A percentile compares a stretch with the other conserved stretches of the same genome.
Evolutionary conservation across 1,284 basidiomycete species (phyloP).

Genomic region (Stereum hirsutum): DNA sequence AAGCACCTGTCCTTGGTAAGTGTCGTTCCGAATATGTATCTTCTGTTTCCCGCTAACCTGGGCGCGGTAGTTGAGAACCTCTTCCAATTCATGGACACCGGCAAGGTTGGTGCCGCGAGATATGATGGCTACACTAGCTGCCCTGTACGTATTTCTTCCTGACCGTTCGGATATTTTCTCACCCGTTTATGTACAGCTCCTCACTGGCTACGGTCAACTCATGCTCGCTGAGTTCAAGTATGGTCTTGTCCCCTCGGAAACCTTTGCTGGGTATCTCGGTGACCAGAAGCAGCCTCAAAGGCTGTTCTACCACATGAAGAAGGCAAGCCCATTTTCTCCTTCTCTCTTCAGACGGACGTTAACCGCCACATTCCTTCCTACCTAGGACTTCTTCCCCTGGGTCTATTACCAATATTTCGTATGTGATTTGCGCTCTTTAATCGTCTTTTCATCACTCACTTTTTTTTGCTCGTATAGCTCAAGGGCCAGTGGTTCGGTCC

Average conservation of each 20-base stretch:
- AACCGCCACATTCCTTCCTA: conserved; percentile 2
- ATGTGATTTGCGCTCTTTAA: not conserved
- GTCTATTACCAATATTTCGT: conserved; percentile 68
- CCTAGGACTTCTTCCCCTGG: conserved; percentile 79
- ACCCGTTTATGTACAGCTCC: conserved; percentile 35
- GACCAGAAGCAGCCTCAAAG: conserved; percentile 53
- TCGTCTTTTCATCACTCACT: not conserved
- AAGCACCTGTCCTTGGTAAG: conserved; percentile 94
- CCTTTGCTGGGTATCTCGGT: conserved; percentile 57
- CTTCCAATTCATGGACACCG: conserved; percentile 64
- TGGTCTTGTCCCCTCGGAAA: conserved; percentile 79
- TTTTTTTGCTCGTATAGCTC: conserved; percentile 30
- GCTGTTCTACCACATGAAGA: conserved; percentile 89
- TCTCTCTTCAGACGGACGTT: not conserved
- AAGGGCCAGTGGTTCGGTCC: conserved; percentile 64
- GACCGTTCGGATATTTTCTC: conserved; percentile 6
- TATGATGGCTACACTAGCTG: conserved; percentile 87
- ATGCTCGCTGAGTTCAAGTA: conserved; percentile 92
- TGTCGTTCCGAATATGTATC: too few species aligned
- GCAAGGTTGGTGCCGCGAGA: conserved; percentile 52
- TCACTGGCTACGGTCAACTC: conserved; percentile 81
- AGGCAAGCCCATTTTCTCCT: conserved; percentile 29
- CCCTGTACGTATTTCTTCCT: conserved; percentile 40
- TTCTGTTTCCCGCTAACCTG: too few species aligned
- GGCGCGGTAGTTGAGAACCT: conserved; percentile 90